These are phyloP conservation scores for Chlorencoelia australis DNA, from an alignment of 2,329 filamentous ascomycete genomes.

Conservation along the genomic window DNA sequence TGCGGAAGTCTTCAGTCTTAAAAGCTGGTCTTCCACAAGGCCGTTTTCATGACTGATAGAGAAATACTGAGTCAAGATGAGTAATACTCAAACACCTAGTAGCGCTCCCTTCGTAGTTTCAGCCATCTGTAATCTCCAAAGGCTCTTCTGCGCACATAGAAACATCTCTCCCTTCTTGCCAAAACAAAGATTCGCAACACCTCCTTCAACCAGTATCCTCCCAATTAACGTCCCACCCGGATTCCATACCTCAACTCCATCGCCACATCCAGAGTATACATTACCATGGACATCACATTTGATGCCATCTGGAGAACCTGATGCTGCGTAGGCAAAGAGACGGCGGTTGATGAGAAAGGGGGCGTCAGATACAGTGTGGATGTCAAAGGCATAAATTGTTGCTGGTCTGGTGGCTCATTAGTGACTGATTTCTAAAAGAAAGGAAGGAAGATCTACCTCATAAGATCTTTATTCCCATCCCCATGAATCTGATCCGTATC, in stretches of 20 bases:
- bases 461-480: slow-evolving; percentile 11
- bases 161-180: slow-evolving; percentile 22
- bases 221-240: slow-evolving; percentile 39
- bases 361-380: slow-evolving; percentile 7
- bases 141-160: slow-evolving; percentile 19
- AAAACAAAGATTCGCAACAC: slow-evolving; percentile 25
- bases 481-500: slow-evolving; percentile 39
- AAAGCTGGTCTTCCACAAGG: too few relatives aligned
- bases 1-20: too few relatives aligned
- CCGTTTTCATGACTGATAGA: too few relatives aligned
- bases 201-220: slow-evolving; percentile 31
- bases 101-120: slow-evolving; percentile 12
- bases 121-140: slow-evolving; percentile 18
- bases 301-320: slow-evolving; percentile 49
- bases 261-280: slow-evolving; percentile 44
- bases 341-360: slow-evolving; percentile 18
- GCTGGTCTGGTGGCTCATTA: slow-evolving; percentile 2
- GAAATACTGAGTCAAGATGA: too few relatives aligned
- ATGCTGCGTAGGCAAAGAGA: slow-evolving; percentile 45
- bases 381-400: slow-evolving; percentile 17
- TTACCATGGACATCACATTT: slow-evolving; percentile 44
- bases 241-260: slow-evolving; percentile 45
- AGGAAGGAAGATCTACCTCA: slow-evolving; percentile 9
- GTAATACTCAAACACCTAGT: slow-evolving; percentile 6
- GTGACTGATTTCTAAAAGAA: not conserved